A percentile compares a stretch with the other conserved stretches of the same genome.
phyloP scores from a whole-genome alignment of 2,329 filamentous ascomycete species.

The Colletotrichum sp. region DNA sequence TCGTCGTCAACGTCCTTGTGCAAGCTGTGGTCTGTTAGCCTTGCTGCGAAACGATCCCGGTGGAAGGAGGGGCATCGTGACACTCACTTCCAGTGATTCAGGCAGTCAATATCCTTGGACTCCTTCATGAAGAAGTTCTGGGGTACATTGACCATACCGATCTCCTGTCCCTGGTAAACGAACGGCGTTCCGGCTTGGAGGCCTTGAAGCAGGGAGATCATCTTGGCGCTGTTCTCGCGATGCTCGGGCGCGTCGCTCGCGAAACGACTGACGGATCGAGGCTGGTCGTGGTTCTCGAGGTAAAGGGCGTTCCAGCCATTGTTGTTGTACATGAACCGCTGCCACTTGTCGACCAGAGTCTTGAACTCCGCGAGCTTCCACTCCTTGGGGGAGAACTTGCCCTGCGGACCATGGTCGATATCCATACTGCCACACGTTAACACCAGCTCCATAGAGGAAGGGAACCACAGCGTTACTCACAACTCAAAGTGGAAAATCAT shows the following conservation, averaged over 20 bases:
- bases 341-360: slow-evolving; percentile 60
- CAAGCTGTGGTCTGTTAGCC: slow-evolving; percentile 28
- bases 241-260: slow-evolving; percentile 53
- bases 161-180: slow-evolving; percentile 74
- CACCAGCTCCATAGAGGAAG: not conserved
- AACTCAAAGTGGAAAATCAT: slow-evolving; percentile 79
- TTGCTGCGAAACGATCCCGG: no score
- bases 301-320: slow-evolving; percentile 70
- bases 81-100: slow-evolving; percentile 55
- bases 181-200: slow-evolving; percentile 68
- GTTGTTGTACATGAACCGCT: slow-evolving; percentile 63
- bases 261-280: slow-evolving; percentile 63
- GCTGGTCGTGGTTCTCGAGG: slow-evolving; percentile 71
- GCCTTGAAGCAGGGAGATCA: slow-evolving; percentile 62
- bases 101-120: slow-evolving; percentile 71
- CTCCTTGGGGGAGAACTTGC: slow-evolving; percentile 46
- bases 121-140: slow-evolving; percentile 65
- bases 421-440: slow-evolving; percentile 43
- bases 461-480: slow-evolving; percentile 35
- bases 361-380: slow-evolving; percentile 60
- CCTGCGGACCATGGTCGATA: slow-evolving; percentile 48
- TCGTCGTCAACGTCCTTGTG: slow-evolving; percentile 43
- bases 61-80: not conserved
- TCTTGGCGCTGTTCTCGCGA: slow-evolving; percentile 58
- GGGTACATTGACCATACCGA: slow-evolving; percentile 71